Conservation (phyloP, 305 asterid genomes). For the Caryopteris hybrid region DNA sequence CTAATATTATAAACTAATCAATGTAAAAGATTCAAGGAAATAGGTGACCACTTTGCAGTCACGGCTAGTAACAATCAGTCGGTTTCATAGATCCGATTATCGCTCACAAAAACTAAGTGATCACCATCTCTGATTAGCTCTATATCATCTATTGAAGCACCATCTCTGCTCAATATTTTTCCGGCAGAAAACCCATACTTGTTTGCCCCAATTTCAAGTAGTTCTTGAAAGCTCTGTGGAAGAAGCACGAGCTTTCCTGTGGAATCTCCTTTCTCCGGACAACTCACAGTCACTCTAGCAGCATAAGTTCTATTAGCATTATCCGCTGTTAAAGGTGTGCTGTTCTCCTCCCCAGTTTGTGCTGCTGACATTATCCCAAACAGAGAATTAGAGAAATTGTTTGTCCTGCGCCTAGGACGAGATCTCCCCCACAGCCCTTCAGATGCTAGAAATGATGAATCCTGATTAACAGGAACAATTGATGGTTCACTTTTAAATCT, state of each 20-base stretch:
- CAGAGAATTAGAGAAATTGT: constrained; percentile 59
- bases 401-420: constrained; percentile 53
- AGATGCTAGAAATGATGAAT: constrained; percentile 26
- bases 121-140: constrained; percentile 78
- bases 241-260: constrained; percentile 58
- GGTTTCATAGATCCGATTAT: constrained; percentile 20
- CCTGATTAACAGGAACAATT: constrained; percentile 35
- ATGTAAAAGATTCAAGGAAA: not conserved
- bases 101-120: constrained; percentile 45
- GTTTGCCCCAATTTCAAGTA: constrained; percentile 39
- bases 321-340: constrained; percentile 24
- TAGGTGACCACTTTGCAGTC: constrained; percentile 23
- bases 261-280: constrained; percentile 64
- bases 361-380: constrained; percentile 78
- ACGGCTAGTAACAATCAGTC: constrained; percentile 13
- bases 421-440: constrained; percentile 46
- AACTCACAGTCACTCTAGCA: constrained; percentile 65
- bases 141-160: constrained; percentile 59
- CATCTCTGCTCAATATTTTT: constrained; percentile 50
- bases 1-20: not conserved
- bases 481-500: constrained; percentile 62
- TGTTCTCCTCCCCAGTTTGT: constrained; percentile 43
- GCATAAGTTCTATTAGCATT: constrained; percentile 23
- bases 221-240: constrained; percentile 50
- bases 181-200: constrained; percentile 44